Conservation (phyloP, 495 filamentous ascomycete species). For the Filosporella fistucella region DNA sequence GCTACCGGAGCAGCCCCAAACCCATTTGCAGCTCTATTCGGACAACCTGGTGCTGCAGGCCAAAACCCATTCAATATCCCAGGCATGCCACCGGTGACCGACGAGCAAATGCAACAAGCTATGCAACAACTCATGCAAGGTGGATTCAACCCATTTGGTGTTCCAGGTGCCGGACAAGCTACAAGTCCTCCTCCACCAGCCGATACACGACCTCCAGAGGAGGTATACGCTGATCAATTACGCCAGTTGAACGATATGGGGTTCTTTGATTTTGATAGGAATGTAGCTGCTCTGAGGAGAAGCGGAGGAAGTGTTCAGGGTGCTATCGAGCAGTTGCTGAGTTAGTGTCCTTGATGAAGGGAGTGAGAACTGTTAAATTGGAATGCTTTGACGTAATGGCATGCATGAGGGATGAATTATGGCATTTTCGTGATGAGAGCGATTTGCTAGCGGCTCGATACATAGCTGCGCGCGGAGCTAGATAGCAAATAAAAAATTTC, state of each 20-base stretch:
- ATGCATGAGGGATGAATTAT: constrained; percentile 3
- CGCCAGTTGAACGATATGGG: constrained; percentile 98
- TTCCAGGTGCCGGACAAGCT: constrained; percentile 16
- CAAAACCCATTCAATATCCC: constrained; percentile 30
- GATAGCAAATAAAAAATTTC: too few relatives aligned
- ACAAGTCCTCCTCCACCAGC: constrained; percentile 46
- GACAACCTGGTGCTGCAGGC: constrained; percentile 29
- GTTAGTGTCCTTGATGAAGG: constrained; percentile 11
- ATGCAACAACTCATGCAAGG: constrained; percentile 40
- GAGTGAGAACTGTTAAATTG: background rate
- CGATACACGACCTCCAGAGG: constrained; percentile 89
- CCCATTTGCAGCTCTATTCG: constrained; percentile 51
- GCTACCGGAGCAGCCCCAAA: constrained; percentile 34
- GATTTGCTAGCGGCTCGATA: too few relatives aligned
- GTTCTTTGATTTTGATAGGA: constrained; percentile 93
- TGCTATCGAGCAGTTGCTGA: constrained; percentile 75
- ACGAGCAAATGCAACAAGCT: constrained; percentile 31
- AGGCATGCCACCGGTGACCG: constrained; percentile 27
- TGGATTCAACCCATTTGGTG: constrained; percentile 27
- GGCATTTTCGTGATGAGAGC: background rate
- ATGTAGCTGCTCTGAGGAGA: constrained; percentile 82
- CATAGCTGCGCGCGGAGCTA: too few relatives aligned
- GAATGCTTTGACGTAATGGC: background rate
- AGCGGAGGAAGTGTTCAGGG: constrained; percentile 94
- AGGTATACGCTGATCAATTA: constrained; percentile 85